These are phyloP conservation scores for Drechslerella coelobrocha DNA, from an alignment of 2,329 filamentous ascomycete species.

Conservation along the genomic window DNA sequence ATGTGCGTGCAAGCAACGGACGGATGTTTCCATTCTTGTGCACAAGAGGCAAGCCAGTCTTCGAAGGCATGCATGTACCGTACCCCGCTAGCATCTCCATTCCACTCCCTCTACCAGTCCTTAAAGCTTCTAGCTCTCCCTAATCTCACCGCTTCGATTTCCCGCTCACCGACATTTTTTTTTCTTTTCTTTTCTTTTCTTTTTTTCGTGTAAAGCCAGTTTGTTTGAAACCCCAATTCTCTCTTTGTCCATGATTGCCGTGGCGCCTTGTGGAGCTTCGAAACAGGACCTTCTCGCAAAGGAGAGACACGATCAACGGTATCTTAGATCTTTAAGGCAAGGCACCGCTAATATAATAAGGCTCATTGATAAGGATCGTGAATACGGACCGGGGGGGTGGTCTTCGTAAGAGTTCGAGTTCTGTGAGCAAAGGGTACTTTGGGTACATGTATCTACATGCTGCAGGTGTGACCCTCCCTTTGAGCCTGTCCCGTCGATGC, in stretches of 20 bases:
- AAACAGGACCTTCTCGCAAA: neutral
- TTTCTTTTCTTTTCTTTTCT: too few relatives aligned
- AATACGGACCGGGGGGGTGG: neutral
- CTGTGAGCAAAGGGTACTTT: neutral
- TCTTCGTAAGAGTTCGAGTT: neutral
- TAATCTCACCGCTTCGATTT: too few relatives aligned
- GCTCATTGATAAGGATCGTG: constrained; percentile 1
- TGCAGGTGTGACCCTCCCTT: constrained; percentile 42
- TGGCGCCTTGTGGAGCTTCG: neutral
- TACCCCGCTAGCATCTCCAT: too few relatives aligned
- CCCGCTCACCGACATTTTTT: too few relatives aligned
- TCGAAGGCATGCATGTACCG: too few relatives aligned
- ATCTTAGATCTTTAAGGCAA: neutral
- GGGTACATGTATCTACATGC: constrained; percentile 17
- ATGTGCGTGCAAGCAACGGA: too few relatives aligned
- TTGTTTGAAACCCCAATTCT: too few relatives aligned
- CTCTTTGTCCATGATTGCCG: neutral
- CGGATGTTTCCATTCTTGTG: too few relatives aligned
- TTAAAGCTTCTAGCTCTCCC: too few relatives aligned
- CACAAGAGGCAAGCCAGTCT: too few relatives aligned
- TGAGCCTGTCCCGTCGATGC: constrained; percentile 47
- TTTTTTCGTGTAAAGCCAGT: too few relatives aligned
- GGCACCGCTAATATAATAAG: neutral
- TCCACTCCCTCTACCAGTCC: too few relatives aligned
- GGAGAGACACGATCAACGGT: neutral